Evolutionary conservation across 768 basidiomycete genomes (phyloP).

Genomic region (Auriscalpium vulgare): DNA sequence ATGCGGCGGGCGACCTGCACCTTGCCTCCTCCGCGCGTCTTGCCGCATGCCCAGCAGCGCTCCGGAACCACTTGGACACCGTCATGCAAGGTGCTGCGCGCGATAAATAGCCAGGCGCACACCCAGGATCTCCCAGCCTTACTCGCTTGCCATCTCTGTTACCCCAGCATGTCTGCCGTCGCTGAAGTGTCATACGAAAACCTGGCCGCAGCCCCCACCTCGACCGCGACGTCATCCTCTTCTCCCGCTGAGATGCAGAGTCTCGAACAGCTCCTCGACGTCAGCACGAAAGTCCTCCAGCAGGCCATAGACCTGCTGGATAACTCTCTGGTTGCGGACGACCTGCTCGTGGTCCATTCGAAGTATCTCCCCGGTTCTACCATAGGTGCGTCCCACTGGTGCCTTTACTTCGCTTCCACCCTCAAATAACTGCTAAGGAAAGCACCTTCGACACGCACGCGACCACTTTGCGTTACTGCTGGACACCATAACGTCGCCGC

Average conservation of each 20-base stretch:
- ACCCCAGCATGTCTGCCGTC: background rate
- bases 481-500: conserved; percentile 39
- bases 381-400: conserved; percentile 46
- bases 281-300: conserved; percentile 56
- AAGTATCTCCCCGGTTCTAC: conserved; percentile 79
- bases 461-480: conserved; percentile 73
- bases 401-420: background rate
- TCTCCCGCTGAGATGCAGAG: conserved; percentile 17
- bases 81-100: background rate
- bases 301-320: conserved; percentile 72
- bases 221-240: background rate
- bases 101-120: background rate
- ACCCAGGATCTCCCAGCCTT: background rate
- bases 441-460: conserved; percentile 78
- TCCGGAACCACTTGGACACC: background rate
- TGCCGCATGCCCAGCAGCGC: background rate
- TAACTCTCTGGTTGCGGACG: conserved; percentile 55
- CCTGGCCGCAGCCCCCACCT: background rate
- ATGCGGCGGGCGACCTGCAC: too few species aligned
- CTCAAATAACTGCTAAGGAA: conserved; percentile 39
- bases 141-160: background rate
- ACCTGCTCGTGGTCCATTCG: conserved; percentile 63
- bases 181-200: background rate
- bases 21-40: too few species aligned
- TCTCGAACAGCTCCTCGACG: conserved; percentile 51